Evolutionary conservation across 2,329 filamentous ascomycete genomes (phyloP).

Genomic region (Diaporthe sp.): DNA sequence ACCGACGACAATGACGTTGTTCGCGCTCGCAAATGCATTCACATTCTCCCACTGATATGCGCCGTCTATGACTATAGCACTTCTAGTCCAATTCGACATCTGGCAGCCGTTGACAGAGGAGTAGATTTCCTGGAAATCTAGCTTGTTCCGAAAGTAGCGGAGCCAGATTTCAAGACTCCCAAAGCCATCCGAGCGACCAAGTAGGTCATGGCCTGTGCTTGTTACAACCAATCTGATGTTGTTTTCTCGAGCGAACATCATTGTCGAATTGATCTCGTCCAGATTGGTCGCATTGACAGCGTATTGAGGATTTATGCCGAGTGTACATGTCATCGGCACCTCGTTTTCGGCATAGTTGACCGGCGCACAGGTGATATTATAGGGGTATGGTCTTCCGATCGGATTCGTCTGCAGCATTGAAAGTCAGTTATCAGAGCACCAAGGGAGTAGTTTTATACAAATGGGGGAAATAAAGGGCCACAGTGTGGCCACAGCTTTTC

Average conservation of each 20-base stretch:
- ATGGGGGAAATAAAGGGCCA: too few species aligned
- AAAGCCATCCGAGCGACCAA: slow-evolving; percentile 32
- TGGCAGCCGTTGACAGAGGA: not conserved
- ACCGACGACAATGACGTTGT: not conserved
- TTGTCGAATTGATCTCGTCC: slow-evolving; percentile 36
- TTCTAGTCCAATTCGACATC: not conserved
- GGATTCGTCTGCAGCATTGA: too few species aligned
- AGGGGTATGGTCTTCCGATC: not conserved
- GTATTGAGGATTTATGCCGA: slow-evolving; percentile 38
- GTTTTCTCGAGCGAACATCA: slow-evolving; percentile 39
- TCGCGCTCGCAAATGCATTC: not conserved
- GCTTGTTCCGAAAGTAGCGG: slow-evolving; percentile 31
- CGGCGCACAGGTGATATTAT: slow-evolving; percentile 10
- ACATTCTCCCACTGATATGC: slow-evolving; percentile 17
- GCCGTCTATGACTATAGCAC: not conserved
- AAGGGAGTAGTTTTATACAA: too few species aligned
- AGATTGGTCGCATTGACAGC: slow-evolving; percentile 38
- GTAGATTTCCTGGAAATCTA: not conserved
- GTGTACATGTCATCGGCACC: slow-evolving; percentile 28
- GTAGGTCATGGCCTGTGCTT: slow-evolving; percentile 38
- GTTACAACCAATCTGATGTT: slow-evolving; percentile 41
- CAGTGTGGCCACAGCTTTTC: too few species aligned
- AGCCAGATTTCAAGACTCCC: slow-evolving; percentile 36
- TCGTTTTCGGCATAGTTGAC: not conserved
- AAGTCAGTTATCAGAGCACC: too few species aligned